A percentile compares a stretch with the other conserved stretches of the same genome.
Conservation (phyloP, 1,284 basidiomycete species). For the Cryptococcus sp. region DNA sequence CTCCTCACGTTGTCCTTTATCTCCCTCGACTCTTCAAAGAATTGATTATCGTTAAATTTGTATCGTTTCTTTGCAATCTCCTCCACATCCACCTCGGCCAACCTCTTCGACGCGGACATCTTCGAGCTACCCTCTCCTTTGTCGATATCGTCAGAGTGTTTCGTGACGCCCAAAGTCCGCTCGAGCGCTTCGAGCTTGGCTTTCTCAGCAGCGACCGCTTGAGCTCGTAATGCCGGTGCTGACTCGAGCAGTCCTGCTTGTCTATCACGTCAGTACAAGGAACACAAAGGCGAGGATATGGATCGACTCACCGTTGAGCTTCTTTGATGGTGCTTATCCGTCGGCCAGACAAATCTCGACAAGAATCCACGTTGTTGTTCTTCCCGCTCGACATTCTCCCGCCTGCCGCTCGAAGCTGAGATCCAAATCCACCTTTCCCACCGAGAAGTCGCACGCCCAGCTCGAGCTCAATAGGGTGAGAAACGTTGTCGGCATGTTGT, state of each 20-base stretch:
- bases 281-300: background rate
- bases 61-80: constrained; percentile 66
- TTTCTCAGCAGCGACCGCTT: constrained; percentile 70
- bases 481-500: constrained; percentile 7
- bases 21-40: constrained; percentile 84
- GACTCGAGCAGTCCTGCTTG: constrained; percentile 83
- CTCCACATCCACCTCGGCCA: constrained; percentile 50
- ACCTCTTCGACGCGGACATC: constrained; percentile 26
- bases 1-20: constrained; percentile 87
- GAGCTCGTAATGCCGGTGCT: constrained; percentile 74
- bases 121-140: constrained; percentile 7
- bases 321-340: constrained; percentile 91
- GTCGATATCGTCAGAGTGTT: constrained; percentile 36
- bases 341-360: constrained; percentile 84
- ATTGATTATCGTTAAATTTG: constrained; percentile 86
- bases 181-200: constrained; percentile 81
- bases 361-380: constrained; percentile 91
- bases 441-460: constrained; percentile 59
- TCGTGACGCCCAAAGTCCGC: constrained; percentile 66
- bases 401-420: constrained; percentile 90
- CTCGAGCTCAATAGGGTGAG: constrained; percentile 32
- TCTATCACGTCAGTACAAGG: constrained; percentile 47
- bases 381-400: constrained; percentile 96
- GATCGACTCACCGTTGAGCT: constrained; percentile 69
- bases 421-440: constrained; percentile 97